These are phyloP conservation scores for Ophiostoma sp. DNA, from an alignment of 2,329 filamentous ascomycete species.

Conservation along the genomic window DNA sequence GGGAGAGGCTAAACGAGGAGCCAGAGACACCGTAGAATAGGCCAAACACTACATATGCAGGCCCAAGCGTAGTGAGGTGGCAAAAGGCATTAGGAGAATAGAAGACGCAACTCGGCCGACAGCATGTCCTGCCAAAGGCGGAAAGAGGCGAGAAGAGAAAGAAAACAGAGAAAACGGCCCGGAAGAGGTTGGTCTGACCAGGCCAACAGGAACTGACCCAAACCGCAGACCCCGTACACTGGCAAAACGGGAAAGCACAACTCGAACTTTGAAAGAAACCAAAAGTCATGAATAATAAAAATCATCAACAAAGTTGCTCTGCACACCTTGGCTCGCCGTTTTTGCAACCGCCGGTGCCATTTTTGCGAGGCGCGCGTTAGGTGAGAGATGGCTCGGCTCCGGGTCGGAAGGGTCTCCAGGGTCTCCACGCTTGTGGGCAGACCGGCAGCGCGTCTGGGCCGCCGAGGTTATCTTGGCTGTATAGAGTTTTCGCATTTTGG, in stretches of 20 bases:
- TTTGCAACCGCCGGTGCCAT: constrained; percentile 18
- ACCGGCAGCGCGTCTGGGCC: constrained; percentile 13
- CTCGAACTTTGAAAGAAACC: neutral
- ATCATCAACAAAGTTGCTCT: too few relatives aligned
- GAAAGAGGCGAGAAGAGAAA: neutral
- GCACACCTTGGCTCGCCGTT: neutral
- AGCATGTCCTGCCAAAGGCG: constrained; percentile 7
- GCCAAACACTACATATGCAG: constrained; percentile 34
- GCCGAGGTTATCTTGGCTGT: neutral
- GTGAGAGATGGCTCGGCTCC: constrained; percentile 16
- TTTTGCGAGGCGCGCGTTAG: constrained; percentile 5
- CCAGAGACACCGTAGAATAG: constrained; percentile 23
- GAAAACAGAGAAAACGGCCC: neutral
- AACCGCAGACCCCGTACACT: neutral
- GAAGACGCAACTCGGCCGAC: constrained; percentile 27
- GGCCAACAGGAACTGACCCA: neutral
- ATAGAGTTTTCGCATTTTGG: neutral
- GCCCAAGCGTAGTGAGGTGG: constrained; percentile 42
- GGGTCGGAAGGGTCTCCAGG: constrained; percentile 16
- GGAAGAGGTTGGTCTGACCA: neutral
- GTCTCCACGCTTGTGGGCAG: constrained; percentile 12
- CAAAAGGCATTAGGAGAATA: constrained; percentile 32
- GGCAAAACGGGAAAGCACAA: neutral
- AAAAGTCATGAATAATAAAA: neutral
- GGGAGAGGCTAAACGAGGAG: neutral